These are phyloP conservation scores for Myxozyma nipponensis DNA, from an alignment of 805 yeast genomes.

Conservation along the genomic window DNA sequence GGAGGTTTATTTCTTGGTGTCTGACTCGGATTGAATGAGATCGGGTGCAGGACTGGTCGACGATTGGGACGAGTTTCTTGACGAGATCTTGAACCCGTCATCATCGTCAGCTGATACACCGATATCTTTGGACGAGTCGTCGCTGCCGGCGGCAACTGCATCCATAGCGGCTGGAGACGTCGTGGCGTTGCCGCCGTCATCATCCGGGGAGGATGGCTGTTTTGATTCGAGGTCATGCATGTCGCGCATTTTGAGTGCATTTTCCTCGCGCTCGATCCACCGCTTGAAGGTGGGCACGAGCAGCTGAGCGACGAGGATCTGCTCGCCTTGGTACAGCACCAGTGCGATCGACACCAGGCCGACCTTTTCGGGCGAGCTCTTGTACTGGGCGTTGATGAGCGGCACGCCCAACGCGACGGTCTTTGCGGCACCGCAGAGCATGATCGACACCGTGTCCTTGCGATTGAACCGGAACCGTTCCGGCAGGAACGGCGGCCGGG, in stretches of 20 bases:
- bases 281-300: slow-evolving; percentile 60
- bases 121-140: neutral
- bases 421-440: slow-evolving; percentile 90
- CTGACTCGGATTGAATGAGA: neutral
- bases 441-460: slow-evolving; percentile 68
- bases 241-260: slow-evolving; percentile 1
- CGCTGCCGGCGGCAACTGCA: neutral
- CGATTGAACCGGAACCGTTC: slow-evolving; percentile 60
- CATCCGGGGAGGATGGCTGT: neutral
- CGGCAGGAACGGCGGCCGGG: slow-evolving; percentile 57
- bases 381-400: slow-evolving; percentile 74
- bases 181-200: neutral
- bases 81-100: too few species aligned
- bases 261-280: slow-evolving; percentile 50
- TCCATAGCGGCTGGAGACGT: neutral
- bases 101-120: too few species aligned
- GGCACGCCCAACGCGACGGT: slow-evolving; percentile 92
- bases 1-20: too few species aligned
- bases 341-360: slow-evolving; percentile 76
- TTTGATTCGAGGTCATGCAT: slow-evolving; percentile 3
- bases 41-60: neutral
- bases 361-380: slow-evolving; percentile 49
- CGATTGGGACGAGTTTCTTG: too few species aligned
- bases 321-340: slow-evolving; percentile 83
- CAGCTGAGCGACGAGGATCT: slow-evolving; percentile 75